Conservation (phyloP, 257 asterid genomes). For the Haberlea rhodopensis region DNA sequence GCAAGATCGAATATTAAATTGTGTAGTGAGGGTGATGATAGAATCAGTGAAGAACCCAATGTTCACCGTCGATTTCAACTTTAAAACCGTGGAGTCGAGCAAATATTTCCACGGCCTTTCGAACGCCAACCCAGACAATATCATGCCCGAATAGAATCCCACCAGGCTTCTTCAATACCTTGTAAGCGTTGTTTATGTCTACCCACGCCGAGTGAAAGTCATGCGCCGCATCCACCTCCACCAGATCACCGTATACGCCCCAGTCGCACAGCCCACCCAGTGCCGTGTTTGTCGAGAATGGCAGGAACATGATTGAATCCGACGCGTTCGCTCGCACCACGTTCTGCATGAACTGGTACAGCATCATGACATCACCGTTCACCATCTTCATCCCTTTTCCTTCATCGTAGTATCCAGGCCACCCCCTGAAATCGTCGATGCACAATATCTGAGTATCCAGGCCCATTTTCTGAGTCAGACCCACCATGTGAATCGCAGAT, state of each 20-base stretch:
- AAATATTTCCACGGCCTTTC: conserved; percentile 46
- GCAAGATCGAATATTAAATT: too few species aligned
- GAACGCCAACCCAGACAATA: conserved; percentile 33
- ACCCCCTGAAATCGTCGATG: conserved; percentile 73
- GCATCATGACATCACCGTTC: conserved; percentile 51
- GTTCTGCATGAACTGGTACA: conserved; percentile 72
- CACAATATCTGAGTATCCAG: conserved; percentile 48
- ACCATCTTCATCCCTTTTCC: conserved; percentile 51
- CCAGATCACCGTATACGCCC: conserved; percentile 64
- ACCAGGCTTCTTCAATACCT: conserved; percentile 44
- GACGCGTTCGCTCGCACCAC: conserved; percentile 43
- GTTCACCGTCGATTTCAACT: conserved; percentile 42
- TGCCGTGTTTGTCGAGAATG: conserved; percentile 60
- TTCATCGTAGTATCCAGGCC: conserved; percentile 63
- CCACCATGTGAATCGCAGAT: conserved; percentile 62
- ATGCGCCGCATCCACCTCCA: conserved; percentile 67
- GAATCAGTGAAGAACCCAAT: conserved; percentile 37
- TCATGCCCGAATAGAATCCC: conserved; percentile 50
- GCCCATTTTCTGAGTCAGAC: conserved; percentile 40
- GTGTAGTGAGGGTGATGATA: too few species aligned
- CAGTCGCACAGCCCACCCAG: conserved; percentile 58
- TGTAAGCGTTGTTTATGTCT: conserved; percentile 51
- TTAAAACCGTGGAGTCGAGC: conserved; percentile 32
- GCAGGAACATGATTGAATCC: conserved; percentile 31
- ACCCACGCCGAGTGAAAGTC: conserved; percentile 75